A percentile compares a stretch with the other conserved stretches of the same genome.
Conservation (phyloP, 2,329 filamentous ascomycete species). For the Aspergillus jensenii region DNA sequence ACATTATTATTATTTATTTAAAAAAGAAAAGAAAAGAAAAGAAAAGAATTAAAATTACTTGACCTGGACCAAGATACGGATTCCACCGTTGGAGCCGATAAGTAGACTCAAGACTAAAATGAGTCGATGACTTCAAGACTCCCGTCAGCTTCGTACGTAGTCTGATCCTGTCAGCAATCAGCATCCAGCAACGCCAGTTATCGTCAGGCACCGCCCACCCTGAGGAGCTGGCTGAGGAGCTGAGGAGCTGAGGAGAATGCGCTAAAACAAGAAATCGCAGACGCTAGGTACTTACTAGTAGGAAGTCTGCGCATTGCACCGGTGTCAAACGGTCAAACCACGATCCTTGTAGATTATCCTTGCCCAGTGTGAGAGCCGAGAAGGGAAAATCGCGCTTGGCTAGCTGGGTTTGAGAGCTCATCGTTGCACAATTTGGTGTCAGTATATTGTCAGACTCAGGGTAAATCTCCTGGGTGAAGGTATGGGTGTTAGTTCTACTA, state of each 20-base stretch:
- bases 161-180: background rate
- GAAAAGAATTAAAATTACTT: background rate
- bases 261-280: background rate
- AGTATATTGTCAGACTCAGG: background rate
- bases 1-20: too few relatives aligned
- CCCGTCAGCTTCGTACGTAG: background rate
- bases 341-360: background rate
- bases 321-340: background rate
- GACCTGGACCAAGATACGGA: too few relatives aligned
- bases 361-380: background rate
- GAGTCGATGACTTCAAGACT: too few relatives aligned
- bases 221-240: background rate
- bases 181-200: background rate
- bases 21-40: background rate
- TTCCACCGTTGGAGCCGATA: background rate
- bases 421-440: background rate
- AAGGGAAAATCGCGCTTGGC: conserved; percentile 1
- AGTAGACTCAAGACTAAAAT: too few relatives aligned
- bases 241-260: background rate
- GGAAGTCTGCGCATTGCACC: too few relatives aligned
- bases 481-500: background rate
- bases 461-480: background rate
- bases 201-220: background rate
- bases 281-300: background rate
- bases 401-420: background rate